Percentiles rank a stretch among this genome's conserved stretches.
These are phyloP conservation scores for Cyphellophora europaea DNA, from an alignment of 2,329 filamentous ascomycete genomes.

Conservation along the genomic window DNA sequence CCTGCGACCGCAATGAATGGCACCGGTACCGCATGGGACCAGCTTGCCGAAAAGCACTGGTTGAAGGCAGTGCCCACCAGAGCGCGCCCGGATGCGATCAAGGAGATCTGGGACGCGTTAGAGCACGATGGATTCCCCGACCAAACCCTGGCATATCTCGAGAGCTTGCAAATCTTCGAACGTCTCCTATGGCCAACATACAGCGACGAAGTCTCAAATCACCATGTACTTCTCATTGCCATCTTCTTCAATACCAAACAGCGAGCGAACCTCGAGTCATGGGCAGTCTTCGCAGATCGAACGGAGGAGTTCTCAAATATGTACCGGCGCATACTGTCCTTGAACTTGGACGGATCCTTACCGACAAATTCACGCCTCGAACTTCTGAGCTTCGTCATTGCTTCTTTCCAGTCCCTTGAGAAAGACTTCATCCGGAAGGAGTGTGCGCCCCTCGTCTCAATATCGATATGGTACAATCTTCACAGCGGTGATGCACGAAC, in stretches of 20 bases:
- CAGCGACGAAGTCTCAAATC: conserved; percentile 77
- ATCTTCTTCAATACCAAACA: conserved; percentile 81
- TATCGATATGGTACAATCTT: conserved; percentile 91
- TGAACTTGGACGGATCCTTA: conserved; percentile 66
- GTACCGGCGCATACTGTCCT: conserved; percentile 80
- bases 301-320: conserved; percentile 77
- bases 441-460: conserved; percentile 88
- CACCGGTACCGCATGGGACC: conserved; percentile 39
- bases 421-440: conserved; percentile 84
- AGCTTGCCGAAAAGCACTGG: conserved; percentile 80
- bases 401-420: conserved; percentile 89
- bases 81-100: conserved; percentile 52
- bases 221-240: conserved; percentile 79
- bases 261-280: conserved; percentile 76
- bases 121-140: conserved; percentile 72
- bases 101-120: conserved; percentile 82
- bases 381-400: conserved; percentile 81
- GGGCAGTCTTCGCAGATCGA: conserved; percentile 69
- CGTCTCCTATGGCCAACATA: conserved; percentile 95
- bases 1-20: conserved; percentile 3
- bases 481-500: conserved; percentile 69
- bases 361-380: conserved; percentile 62
- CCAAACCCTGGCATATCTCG: conserved; percentile 69
- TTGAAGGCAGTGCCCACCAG: conserved; percentile 42
- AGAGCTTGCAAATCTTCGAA: conserved; percentile 85